Evolutionary conservation across 169 alveolate species (phyloP).

Genomic region (Plasmodium knowlesi): DNA sequence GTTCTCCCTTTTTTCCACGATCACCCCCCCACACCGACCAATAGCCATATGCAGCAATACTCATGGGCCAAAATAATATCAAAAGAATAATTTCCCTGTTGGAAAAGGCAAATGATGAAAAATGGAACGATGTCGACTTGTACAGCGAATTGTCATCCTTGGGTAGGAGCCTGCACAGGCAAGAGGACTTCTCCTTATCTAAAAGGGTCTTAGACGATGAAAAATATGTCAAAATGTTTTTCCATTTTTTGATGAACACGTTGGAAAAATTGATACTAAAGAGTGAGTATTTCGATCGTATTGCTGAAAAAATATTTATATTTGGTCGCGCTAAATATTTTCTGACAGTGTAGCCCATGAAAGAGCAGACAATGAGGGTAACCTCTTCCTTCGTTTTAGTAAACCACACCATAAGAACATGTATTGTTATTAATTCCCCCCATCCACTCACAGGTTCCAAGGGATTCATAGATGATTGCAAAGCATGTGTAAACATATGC

Average conservation of each 20-base stretch:
- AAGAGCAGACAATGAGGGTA: not conserved
- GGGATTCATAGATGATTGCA: constrained; percentile 32
- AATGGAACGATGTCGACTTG: constrained; percentile 3
- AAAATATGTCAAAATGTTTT: not conserved
- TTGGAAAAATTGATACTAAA: not conserved
- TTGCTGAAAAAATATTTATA: too few relatives aligned
- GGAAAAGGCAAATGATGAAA: constrained; percentile 1
- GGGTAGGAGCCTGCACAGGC: constrained; percentile 15
- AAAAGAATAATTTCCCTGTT: constrained; percentile 6
- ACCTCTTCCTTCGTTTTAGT: not conserved
- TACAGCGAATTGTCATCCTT: not conserved
- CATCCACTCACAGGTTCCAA: not conserved
- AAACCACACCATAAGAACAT: not conserved
- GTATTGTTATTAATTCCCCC: not conserved
- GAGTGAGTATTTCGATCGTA: not conserved
- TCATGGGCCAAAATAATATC: constrained; percentile 43
- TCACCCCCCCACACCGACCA: not conserved
- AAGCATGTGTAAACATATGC: constrained; percentile 52
- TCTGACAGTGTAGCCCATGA: not conserved
- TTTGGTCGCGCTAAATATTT: not conserved
- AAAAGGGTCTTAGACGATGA: constrained; percentile 38
- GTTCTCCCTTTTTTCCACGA: not conserved
- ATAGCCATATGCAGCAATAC: not conserved
- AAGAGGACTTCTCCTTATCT: not conserved
- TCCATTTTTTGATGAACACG: constrained; percentile 53